phyloP scores from a whole-genome alignment of 1,284 basidiomycete genomes.

The Singerocomus rubriflavus region DNA sequence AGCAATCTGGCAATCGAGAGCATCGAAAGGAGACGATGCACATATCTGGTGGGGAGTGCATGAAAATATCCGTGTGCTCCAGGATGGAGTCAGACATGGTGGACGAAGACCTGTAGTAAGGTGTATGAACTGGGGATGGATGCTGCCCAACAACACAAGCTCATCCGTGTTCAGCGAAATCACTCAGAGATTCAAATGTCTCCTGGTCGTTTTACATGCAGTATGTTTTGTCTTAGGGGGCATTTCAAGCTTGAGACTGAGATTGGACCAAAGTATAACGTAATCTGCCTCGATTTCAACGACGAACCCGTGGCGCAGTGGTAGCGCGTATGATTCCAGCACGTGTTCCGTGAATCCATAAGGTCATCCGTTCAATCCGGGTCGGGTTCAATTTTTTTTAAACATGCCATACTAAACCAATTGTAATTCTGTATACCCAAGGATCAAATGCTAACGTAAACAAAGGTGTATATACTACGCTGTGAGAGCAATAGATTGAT shows the following conservation, averaged over 20 bases:
- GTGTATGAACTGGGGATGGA: no score
- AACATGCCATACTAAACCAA: neutral
- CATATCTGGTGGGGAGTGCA: conserved; percentile 9
- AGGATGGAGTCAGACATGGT: conserved; percentile 3
- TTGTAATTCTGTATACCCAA: neutral
- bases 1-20: neutral
- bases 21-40: neutral
- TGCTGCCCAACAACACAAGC: neutral
- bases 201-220: conserved; percentile 24
- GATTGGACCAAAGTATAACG: no score
- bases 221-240: conserved; percentile 19
- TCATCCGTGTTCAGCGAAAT: neutral
- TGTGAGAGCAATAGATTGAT: conserved; percentile 12
- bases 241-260: conserved; percentile 1
- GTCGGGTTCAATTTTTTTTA: conserved; percentile 44
- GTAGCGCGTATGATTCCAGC: conserved; percentile 37
- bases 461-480: conserved; percentile 11
- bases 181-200: conserved; percentile 9
- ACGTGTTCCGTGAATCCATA: conserved; percentile 34
- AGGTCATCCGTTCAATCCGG: conserved; percentile 60
- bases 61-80: neutral
- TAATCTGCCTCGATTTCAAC: rapidly evolving
- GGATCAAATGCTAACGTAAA: conserved; percentile 1
- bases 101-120: neutral
- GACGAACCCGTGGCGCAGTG: conserved; percentile 34